Percentiles rank a stretch among this genome's conserved stretches.
Conservation (phyloP, 2,329 filamentous ascomycete genomes). For the Scorias spongiosa region DNA sequence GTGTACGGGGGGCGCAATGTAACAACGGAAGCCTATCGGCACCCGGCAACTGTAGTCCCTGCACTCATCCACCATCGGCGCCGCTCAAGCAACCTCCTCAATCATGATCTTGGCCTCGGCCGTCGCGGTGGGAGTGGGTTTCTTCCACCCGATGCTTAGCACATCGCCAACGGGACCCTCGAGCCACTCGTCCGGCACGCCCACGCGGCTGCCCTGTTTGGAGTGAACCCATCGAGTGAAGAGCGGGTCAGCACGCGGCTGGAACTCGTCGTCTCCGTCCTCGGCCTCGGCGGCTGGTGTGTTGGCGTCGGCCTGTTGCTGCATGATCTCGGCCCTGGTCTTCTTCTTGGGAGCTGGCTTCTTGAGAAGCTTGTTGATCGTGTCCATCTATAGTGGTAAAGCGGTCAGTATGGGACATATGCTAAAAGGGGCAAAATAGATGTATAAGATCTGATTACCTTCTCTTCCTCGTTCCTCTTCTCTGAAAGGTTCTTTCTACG, state of each 20-base stretch:
- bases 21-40: no score
- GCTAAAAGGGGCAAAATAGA: background rate
- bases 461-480: conserved; percentile 66
- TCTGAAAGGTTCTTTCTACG: conserved; percentile 59
- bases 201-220: conserved; percentile 46
- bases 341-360: conserved; percentile 62
- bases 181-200: conserved; percentile 54
- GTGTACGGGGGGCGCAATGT: no score
- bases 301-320: conserved; percentile 29
- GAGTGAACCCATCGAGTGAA: conserved; percentile 59
- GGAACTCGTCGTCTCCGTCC: conserved; percentile 12
- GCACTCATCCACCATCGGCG: background rate
- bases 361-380: conserved; percentile 77
- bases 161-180: conserved; percentile 45
- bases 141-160: conserved; percentile 27
- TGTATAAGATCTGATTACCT: conserved; percentile 36
- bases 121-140: background rate
- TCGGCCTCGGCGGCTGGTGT: conserved; percentile 34
- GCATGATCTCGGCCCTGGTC: conserved; percentile 32
- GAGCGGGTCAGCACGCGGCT: conserved; percentile 32
- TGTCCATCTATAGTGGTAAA: conserved; percentile 52
- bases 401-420: background rate
- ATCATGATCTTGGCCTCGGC: conserved; percentile 3
- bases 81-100: conserved; percentile 8
- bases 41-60: no score